A percentile compares a stretch with the other conserved stretches of the same genome.
Conservation (phyloP, 1,284 basidiomycete species). For the Naganishia liquefaciens region DNA sequence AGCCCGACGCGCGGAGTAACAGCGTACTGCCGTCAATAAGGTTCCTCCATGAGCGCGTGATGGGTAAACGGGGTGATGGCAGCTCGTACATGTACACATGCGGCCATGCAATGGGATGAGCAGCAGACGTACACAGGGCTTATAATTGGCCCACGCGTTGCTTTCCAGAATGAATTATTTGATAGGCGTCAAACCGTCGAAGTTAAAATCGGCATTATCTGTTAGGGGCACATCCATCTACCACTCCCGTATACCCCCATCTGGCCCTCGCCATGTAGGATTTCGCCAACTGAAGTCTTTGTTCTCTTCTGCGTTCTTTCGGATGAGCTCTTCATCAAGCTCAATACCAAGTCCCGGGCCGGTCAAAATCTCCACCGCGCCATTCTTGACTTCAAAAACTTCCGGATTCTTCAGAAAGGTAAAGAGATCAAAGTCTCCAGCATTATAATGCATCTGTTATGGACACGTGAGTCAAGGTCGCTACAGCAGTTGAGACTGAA, state of each 20-base stretch:
- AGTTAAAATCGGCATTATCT: too few relatives aligned
- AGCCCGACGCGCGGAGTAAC: too few relatives aligned
- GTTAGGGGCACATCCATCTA: background rate
- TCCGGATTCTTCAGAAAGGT: constrained; percentile 54
- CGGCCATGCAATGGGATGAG: too few relatives aligned
- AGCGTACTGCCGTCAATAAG: too few relatives aligned
- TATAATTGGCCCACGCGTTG: too few relatives aligned
- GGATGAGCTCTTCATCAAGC: constrained; percentile 41
- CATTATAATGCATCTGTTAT: constrained; percentile 70
- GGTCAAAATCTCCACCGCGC: constrained; percentile 38
- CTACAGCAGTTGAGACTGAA: background rate
- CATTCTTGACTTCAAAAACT: constrained; percentile 42
- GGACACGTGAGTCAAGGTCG: background rate
- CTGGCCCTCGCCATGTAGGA: constrained; percentile 34
- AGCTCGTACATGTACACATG: too few relatives aligned
- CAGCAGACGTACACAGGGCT: too few relatives aligned
- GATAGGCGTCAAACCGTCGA: too few relatives aligned
- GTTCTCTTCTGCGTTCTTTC: constrained; percentile 56
- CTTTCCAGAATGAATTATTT: too few relatives aligned
- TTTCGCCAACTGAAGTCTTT: constrained; percentile 34
- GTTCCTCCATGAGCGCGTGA: too few relatives aligned
- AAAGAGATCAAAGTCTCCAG: constrained; percentile 65
- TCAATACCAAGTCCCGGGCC: constrained; percentile 41
- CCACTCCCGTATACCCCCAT: constrained; percentile 35
- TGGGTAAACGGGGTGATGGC: too few relatives aligned